Base-by-base conservation (phyloP, 1,139 yeast species). In the Protomyces gravidus region DNA sequence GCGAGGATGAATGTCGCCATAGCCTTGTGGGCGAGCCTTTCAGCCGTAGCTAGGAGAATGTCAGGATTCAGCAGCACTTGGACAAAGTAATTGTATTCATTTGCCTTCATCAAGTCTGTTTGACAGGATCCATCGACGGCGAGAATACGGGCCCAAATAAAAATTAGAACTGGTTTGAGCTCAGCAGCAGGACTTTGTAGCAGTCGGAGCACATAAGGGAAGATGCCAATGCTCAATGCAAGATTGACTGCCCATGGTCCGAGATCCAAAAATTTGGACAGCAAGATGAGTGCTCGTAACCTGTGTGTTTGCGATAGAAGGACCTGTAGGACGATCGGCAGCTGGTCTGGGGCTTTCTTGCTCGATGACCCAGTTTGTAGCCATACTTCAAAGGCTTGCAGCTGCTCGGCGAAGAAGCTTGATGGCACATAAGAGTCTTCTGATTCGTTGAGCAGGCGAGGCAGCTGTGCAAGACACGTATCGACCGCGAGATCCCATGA, bases 241-340 rank as follows among this genome's bases (percentile, higher is more conserved):
- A 90, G 76, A 67, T 89, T 89, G 0, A 92, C 98, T 0, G 98
- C 97, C 94, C 96, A 89, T 0, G 98, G 97, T 0, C 99, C 99
- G 47, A 92, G 75, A 71, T 92, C 98, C 46, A 92, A 76, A 69
- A 90, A 92, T 65, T 88, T 82, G 2, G 96, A 86, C 9, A 94
- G 76, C 61, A 94, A 72, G 39, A 89, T 87, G 56, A 92, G 76
- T 0, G 99, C 98, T 32, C 97, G 75, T 13, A 92, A 79, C 63
- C 98, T 80, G 72, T 92, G 98, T 0, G 89, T 95, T 70, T 94
- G 99, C 0, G 97, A 90, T 30, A 92, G 75, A 40, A 92, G 75
- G 7, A 92, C 97, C 70, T 92, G 99, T 26, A 94, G 75, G 2
- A 92, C 95, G 45, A 94, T 89, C 0, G 98, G 97, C 21, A 92